Evolutionary conservation across 2,329 filamentous ascomycete genomes (phyloP), one percentile per base, ranked within the genome.

Genomic region (Phialophora expanda): DNA sequence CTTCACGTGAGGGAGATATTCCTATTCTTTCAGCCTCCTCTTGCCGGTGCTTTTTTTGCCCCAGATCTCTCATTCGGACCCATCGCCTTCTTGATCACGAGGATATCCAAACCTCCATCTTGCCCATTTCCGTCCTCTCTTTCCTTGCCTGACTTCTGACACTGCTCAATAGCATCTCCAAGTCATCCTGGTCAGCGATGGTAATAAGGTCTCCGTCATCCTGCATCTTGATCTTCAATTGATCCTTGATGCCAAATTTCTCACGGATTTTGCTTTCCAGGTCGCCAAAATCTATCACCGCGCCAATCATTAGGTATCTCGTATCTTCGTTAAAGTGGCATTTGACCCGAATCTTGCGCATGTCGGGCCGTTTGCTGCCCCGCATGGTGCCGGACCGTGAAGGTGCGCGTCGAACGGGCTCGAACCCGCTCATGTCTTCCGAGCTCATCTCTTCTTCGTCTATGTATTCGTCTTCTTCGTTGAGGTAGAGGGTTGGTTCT

Each of bases 171-270:
- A 92, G 88, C 87, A 97, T 91, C 58, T 98, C 93, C 69, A 97
- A 80, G 80, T 99, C 95, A 74, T 99, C 95, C 78, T 97, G 92
- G 77, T 99, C 95, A 32, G 90, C 93, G 87, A 99, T 90, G 34
- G 94, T 97, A 75, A 99, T 96, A 90, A 97, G 94, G 75, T 98
- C 94, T 2, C 90, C 90, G 53, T 69, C 66, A 72, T 98, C 95
- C 82, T 95, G 95, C 78, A 97, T 89, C 84, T 93, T 96, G 81
- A 97, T 94, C 64, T 87, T 87, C 68, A 89, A 81, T 62, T 86
- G 82, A 63, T 74, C 73, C 38, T 73, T 75, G 69, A 97, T 83
- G 14, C 86, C 89, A 75, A 98, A 97, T 79, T 99, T 99, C 69
- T 93, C 90, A 55, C 90, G 86, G 66, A 99, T 90, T 66, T 89